Conservation (phyloP, 2,329 filamentous ascomycete species). For the Alternaria infectoria region DNA sequence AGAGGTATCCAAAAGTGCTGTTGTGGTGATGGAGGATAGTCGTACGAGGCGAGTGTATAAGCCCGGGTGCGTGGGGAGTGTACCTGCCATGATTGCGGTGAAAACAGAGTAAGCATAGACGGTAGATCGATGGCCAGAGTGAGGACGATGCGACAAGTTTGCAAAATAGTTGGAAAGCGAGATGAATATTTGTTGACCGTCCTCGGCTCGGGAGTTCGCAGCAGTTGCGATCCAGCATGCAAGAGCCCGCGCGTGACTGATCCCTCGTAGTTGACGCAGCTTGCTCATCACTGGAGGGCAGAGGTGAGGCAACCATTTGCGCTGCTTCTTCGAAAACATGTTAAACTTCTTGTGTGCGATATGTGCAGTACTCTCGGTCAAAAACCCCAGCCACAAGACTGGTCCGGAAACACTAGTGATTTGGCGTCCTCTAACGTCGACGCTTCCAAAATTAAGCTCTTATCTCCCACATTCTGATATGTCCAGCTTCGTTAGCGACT, state of each 20-base stretch:
- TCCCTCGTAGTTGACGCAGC: background rate
- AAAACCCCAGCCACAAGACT: background rate
- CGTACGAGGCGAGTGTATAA: background rate
- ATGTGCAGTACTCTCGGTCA: background rate
- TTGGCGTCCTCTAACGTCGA: background rate
- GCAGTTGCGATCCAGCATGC: background rate
- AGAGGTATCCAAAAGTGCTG: constrained; percentile 17
- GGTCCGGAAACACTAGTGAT: background rate
- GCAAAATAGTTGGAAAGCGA: background rate
- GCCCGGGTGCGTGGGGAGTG: background rate
- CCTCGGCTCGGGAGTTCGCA: constrained; percentile 9
- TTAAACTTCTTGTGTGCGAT: background rate
- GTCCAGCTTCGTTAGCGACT: constrained; percentile 87
- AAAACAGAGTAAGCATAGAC: background rate
- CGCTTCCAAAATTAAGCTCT: constrained; percentile 29
- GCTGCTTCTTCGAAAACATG: background rate
- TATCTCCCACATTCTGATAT: constrained; percentile 85
- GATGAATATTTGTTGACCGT: background rate
- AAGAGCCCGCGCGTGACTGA: background rate
- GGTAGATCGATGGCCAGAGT: background rate
- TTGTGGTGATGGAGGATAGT: constrained; percentile 6
- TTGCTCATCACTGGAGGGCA: background rate
- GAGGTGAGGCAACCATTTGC: background rate
- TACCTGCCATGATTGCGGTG: constrained; percentile 13
- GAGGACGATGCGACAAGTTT: background rate